Conservation (phyloP, 495 filamentous ascomycete species). For the Neurospora sp. region DNA sequence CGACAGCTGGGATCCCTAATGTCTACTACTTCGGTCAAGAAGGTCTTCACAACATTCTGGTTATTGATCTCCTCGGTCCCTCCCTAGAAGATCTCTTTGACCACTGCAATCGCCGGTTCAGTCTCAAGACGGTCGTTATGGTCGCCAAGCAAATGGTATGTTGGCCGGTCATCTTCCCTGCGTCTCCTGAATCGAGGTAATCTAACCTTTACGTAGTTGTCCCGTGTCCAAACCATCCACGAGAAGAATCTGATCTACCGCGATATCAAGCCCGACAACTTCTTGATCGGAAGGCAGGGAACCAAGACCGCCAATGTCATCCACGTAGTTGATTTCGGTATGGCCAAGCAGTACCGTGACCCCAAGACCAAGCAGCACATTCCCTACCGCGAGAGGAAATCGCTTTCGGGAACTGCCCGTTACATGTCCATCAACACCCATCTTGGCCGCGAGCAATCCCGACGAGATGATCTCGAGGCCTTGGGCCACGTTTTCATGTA, state of each 20-base stretch:
- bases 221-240: slow-evolving; percentile 96
- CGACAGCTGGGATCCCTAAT: slow-evolving; percentile 90
- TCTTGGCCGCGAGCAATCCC: slow-evolving; percentile 89
- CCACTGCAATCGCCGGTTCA: slow-evolving; percentile 90
- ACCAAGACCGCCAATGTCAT: slow-evolving; percentile 96
- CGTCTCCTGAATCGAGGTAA: not conserved
- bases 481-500: slow-evolving; percentile 99
- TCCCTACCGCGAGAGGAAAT: slow-evolving; percentile 95
- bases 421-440: slow-evolving; percentile 99
- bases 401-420: slow-evolving; percentile 88
- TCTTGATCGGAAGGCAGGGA: slow-evolving; percentile 88
- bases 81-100: slow-evolving; percentile 97
- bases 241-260: slow-evolving; percentile 99
- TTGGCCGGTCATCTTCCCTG: slow-evolving; percentile 3
- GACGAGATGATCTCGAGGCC: slow-evolving; percentile 92
- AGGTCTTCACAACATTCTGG: slow-evolving; percentile 96
- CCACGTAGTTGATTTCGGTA: slow-evolving; percentile 98
- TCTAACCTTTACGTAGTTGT: slow-evolving; percentile 45
- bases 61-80: slow-evolving; percentile 94
- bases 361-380: slow-evolving; percentile 99
- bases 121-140: slow-evolving; percentile 97
- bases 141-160: slow-evolving; percentile 98
- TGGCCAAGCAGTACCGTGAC: slow-evolving; percentile 99
- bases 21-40: slow-evolving; percentile 99
- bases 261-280: slow-evolving; percentile 99